Percentiles rank a stretch among this genome's conserved stretches.
phyloP scores from a whole-genome alignment of 2,329 filamentous ascomycete genomes.

The Reticulascus tulasneorum region DNA sequence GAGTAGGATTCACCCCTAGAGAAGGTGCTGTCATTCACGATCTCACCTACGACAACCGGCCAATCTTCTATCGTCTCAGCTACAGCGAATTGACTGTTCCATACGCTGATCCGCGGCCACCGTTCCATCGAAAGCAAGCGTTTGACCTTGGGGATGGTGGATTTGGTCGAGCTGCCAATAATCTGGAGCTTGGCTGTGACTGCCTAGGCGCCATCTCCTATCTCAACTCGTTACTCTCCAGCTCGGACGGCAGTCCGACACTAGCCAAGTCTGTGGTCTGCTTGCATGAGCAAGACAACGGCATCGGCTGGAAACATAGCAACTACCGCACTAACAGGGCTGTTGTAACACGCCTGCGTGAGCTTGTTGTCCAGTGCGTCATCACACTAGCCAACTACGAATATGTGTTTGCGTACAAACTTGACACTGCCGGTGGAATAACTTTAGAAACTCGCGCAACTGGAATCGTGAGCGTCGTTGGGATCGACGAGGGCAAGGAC shows the following conservation, averaged over 20 bases:
- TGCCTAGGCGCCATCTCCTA: constrained; percentile 65
- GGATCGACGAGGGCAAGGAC: constrained; percentile 50
- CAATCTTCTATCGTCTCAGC: constrained; percentile 62
- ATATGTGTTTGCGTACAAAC: constrained; percentile 50
- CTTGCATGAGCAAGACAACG: constrained; percentile 67
- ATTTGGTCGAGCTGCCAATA: constrained; percentile 63
- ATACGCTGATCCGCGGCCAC: constrained; percentile 61
- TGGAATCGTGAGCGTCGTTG: constrained; percentile 58
- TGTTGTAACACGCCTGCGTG: constrained; percentile 55
- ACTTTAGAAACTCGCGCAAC: constrained; percentile 62
- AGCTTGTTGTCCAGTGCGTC: constrained; percentile 65
- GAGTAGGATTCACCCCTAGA: constrained; percentile 64
- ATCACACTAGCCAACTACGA: constrained; percentile 70
- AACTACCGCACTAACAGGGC: constrained; percentile 63
- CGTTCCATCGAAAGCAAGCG: constrained; percentile 66
- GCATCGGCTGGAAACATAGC: constrained; percentile 68
- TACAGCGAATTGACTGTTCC: constrained; percentile 68
- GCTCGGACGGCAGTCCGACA: constrained; percentile 48
- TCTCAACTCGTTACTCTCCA: constrained; percentile 54
- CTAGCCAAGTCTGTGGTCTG: constrained; percentile 58
- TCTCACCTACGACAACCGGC: constrained; percentile 61
- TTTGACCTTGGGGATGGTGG: constrained; percentile 71
- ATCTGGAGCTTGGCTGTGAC: constrained; percentile 65
- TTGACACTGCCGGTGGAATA: constrained; percentile 60
- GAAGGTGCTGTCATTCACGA: constrained; percentile 71